Evolutionary conservation across 176 grass and related monocot species (phyloP).

Genomic region (Elymus sibiricus): DNA sequence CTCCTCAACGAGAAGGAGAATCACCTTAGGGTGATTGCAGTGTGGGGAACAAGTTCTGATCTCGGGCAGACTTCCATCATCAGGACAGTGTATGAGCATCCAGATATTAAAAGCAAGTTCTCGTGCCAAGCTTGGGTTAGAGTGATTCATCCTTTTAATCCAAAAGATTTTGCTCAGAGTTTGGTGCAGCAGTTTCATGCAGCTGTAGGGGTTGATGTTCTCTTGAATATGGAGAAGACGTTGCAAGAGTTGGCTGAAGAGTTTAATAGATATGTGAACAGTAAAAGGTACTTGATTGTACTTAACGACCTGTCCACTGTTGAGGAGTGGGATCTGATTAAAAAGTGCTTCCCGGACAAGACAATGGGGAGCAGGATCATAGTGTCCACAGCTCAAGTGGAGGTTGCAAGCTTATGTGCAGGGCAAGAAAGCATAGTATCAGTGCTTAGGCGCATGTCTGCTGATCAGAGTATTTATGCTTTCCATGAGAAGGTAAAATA

Average conservation of each 20-base stretch:
- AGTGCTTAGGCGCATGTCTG: not conserved
- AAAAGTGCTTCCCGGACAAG: not conserved
- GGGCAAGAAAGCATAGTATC: not conserved
- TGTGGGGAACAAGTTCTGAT: too few species aligned
- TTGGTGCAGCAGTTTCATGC: not conserved
- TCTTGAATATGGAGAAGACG: not conserved
- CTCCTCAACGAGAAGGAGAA: too few species aligned
- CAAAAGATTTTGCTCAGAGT: not conserved
- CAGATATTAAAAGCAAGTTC: too few species aligned
- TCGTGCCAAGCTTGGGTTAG: not conserved
- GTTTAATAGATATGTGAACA: not conserved
- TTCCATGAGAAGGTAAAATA: not conserved
- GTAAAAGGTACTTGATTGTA: constrained; percentile 1
- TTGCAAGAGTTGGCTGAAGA: not conserved
- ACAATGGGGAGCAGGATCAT: not conserved
- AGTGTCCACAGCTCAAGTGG: not conserved
- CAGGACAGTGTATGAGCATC: too few species aligned
- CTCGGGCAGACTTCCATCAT: too few species aligned
- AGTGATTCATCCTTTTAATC: constrained; percentile 4
- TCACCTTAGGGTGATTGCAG: too few species aligned
- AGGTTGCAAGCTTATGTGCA: not conserved
- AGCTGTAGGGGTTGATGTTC: not conserved
- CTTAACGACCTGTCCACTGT: not conserved
- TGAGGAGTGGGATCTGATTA: not conserved
- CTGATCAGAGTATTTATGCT: not conserved